Percentiles rank a stretch among this genome's conserved stretches.
Evolutionary conservation across 352 stramenopile species (phyloP).

Genomic region (Phytophthora podocarpi): DNA sequence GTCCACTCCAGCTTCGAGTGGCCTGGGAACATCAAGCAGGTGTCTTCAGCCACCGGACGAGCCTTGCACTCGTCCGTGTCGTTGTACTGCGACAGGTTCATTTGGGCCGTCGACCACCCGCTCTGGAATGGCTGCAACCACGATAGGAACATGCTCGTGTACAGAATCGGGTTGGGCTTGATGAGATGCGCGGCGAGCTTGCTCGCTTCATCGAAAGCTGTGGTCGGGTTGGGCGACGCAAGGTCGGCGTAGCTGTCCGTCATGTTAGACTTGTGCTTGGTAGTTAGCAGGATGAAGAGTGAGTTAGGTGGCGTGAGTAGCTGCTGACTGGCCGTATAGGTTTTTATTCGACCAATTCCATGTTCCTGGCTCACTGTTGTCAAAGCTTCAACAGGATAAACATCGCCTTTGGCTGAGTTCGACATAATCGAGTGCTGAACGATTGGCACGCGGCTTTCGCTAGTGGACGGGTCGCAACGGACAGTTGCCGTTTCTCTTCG

Average conservation of each 20-base stretch:
- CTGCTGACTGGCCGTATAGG: too few relatives aligned
- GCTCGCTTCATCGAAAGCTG: constrained; percentile 31
- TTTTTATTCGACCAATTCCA: too few relatives aligned
- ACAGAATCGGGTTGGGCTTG: constrained; percentile 28
- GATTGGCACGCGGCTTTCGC: too few relatives aligned
- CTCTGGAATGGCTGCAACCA: constrained; percentile 36
- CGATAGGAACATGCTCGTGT: constrained; percentile 26
- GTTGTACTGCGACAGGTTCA: constrained; percentile 32
- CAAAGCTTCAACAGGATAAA: constrained; percentile 13
- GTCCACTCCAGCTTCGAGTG: constrained; percentile 31
- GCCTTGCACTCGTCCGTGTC: constrained; percentile 30
- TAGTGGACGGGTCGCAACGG: too few relatives aligned
- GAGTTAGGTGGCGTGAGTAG: neutral
- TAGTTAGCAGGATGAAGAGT: constrained; percentile 1
- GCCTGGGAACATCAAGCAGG: constrained; percentile 29
- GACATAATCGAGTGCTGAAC: too few relatives aligned
- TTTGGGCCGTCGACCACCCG: constrained; percentile 36
- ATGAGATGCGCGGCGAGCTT: constrained; percentile 33
- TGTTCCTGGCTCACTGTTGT: neutral
- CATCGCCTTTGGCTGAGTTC: neutral
- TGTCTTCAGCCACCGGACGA: constrained; percentile 24
- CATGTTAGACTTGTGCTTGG: constrained; percentile 5
- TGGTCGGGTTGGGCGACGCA: constrained; percentile 3
- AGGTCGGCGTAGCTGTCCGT: constrained; percentile 6
- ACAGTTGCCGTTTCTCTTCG: constrained; percentile 11